A percentile compares a stretch with the other conserved stretches of the same genome.
Evolutionary conservation across 768 basidiomycete genomes (phyloP).

Genomic region (Suillus decipiens): DNA sequence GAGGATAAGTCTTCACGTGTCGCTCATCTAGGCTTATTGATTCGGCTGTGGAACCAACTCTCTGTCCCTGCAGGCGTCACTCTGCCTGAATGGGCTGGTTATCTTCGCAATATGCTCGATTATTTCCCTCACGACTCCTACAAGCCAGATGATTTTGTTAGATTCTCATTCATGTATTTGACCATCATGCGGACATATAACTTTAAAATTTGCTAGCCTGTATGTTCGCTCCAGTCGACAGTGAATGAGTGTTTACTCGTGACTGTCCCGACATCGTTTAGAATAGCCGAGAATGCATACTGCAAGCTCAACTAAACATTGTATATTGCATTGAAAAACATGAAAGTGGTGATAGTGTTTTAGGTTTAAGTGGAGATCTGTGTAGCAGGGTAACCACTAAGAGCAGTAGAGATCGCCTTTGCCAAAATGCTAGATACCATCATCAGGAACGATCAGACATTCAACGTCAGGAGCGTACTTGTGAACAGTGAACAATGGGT

Average conservation of each 20-base stretch:
- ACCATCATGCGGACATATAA: not conserved
- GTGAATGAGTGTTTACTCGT: too few relatives aligned
- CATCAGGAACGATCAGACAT: not conserved
- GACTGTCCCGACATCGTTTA: not conserved
- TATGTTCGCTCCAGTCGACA: not conserved
- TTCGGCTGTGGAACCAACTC: not conserved
- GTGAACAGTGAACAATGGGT: slow-evolving; percentile 65
- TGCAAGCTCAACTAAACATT: not conserved
- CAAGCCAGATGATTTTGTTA: not conserved
- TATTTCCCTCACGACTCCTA: not conserved
- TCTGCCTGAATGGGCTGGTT: not conserved
- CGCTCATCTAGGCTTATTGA: not conserved
- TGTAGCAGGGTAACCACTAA: slow-evolving; percentile 36
- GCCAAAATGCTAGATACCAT: slow-evolving; percentile 44
- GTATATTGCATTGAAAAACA: not conserved
- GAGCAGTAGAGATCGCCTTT: slow-evolving; percentile 48
- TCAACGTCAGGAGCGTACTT: slow-evolving; percentile 41
- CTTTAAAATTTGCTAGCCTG: not conserved
- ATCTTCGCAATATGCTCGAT: not conserved
- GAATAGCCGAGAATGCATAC: not conserved
- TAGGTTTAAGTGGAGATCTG: slow-evolving; percentile 15
- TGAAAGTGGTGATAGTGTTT: not conserved
- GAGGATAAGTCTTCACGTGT: not conserved
- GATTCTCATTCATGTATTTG: not conserved
- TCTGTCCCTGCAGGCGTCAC: not conserved